Conservation (phyloP, 2,329 filamentous ascomycete species). For the Cadophora sp. region DNA sequence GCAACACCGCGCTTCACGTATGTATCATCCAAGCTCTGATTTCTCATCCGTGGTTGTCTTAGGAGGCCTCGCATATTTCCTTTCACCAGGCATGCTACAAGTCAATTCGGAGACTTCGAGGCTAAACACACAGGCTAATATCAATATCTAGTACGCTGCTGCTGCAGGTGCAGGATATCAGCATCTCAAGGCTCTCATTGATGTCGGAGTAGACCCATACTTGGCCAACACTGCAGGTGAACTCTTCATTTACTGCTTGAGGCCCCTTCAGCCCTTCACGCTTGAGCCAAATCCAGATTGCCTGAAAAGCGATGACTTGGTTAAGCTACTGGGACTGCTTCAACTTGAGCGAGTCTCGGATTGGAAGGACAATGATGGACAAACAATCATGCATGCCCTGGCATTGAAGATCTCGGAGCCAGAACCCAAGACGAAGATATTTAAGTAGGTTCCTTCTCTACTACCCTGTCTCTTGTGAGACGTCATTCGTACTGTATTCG, state of each 20-base stretch:
- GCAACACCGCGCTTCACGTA: conserved; percentile 25
- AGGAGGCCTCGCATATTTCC: too few relatives aligned
- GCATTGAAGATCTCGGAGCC: conserved; percentile 25
- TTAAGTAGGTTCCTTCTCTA: conserved; percentile 22
- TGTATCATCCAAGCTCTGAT: neutral
- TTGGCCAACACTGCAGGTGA: conserved; percentile 21
- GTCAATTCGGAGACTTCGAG: neutral
- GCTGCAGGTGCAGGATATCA: conserved; percentile 16
- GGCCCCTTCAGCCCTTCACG: conserved; percentile 20
- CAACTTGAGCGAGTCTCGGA: neutral
- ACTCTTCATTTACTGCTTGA: conserved; percentile 25
- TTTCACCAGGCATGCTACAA: neutral
- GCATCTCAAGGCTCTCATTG: conserved; percentile 14
- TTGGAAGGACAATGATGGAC: conserved; percentile 25
- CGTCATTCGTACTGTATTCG: neutral
- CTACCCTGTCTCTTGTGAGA: neutral
- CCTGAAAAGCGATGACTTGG: conserved; percentile 1
- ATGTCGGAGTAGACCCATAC: conserved; percentile 21
- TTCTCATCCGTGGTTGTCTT: too few relatives aligned
- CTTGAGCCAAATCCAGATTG: conserved; percentile 23
- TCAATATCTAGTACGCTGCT: conserved; percentile 15
- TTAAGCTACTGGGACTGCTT: conserved; percentile 13
- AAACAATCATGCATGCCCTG: conserved; percentile 18
- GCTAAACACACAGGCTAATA: neutral
- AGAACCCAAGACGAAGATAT: conserved; percentile 24